Base-by-base conservation (phyloP, 306 rosid species). In the Malus orientalis region DNA sequence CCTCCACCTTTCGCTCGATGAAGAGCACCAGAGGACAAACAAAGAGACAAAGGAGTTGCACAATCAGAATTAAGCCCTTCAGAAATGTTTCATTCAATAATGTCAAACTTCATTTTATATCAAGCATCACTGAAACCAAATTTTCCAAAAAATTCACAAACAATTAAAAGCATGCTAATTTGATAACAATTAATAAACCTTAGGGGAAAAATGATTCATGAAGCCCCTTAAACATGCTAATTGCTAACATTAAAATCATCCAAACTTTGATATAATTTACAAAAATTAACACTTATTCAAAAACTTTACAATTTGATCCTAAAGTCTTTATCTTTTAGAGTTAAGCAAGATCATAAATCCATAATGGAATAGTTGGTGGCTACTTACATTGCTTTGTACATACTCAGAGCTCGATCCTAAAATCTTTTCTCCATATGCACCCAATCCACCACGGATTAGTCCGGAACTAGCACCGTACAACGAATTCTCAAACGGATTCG, bases 301-400 rank as follows among this genome's bases (percentile, higher is more conserved):
- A 70, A 49, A 54, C 7, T 53, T 55, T 2, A 53, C 33, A 51
- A 18, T 11, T 30, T 70, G 10, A 27, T 44, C 12, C 55, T 49
- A 49, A 49, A 49, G 4, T 49, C 55, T 49, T 49, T 2, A 15
- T 49, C 1, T 49, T 49, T 49, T 2, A 49, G 15, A 14, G 54
- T 66, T 3, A 8, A 58, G 29, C 9, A 33, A 72, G 30, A 18
- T 30, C 29, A 71, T 69, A 60, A 16, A 51, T 18, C 57, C 57
- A 16, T 57, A 57, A 49, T 49, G 18, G 19, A 51, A 67, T 16
- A 20, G 73, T 40, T 40, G 29, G 13, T 11, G 76, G 58, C 72
- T 6, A 85, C 88, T 90, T 90, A 92, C 99, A 78, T 95, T 95
- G 97, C 99, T 92, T 86, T 95, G 99, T 75, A 95, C 97, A 82